Evolutionary conservation across 768 basidiomycete species (phyloP).

Genomic region (Tulasnella sp.): DNA sequence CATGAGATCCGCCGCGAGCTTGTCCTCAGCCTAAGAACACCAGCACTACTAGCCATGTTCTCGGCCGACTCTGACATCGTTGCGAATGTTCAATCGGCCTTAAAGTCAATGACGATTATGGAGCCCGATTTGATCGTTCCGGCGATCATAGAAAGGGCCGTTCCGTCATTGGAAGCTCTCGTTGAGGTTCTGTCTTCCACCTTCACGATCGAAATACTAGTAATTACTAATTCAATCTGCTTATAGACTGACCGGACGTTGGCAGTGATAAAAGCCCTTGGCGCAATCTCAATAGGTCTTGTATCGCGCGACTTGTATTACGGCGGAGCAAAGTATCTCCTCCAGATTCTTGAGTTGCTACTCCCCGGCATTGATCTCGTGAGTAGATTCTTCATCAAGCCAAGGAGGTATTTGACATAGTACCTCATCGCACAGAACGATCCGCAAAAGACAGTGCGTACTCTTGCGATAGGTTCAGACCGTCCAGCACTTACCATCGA

Average conservation of each 20-base stretch:
- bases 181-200: conserved; percentile 47
- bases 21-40: conserved; percentile 70
- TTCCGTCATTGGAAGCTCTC: conserved; percentile 82
- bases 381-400: conserved; percentile 39
- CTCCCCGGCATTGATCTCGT: conserved; percentile 77
- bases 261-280: conserved; percentile 76
- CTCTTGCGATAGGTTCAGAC: neutral
- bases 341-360: conserved; percentile 78
- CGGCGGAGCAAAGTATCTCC: conserved; percentile 77
- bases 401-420: conserved; percentile 52
- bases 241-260: conserved; percentile 75
- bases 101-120: conserved; percentile 66
- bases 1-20: conserved; percentile 70
- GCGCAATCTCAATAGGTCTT: conserved; percentile 64
- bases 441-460: conserved; percentile 41
- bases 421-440: conserved; percentile 44
- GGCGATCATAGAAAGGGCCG: conserved; percentile 79
- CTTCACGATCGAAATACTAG: neutral
- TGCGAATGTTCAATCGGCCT: conserved; percentile 66
- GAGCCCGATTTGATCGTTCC: conserved; percentile 88
- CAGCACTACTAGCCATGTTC: conserved; percentile 85
- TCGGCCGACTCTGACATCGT: conserved; percentile 71
- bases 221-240: neutral
- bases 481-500: conserved; percentile 31
- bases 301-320: conserved; percentile 71